These are phyloP conservation scores for Apodospora peruviana DNA, from an alignment of 495 filamentous ascomycete genomes.

Conservation along the genomic window DNA sequence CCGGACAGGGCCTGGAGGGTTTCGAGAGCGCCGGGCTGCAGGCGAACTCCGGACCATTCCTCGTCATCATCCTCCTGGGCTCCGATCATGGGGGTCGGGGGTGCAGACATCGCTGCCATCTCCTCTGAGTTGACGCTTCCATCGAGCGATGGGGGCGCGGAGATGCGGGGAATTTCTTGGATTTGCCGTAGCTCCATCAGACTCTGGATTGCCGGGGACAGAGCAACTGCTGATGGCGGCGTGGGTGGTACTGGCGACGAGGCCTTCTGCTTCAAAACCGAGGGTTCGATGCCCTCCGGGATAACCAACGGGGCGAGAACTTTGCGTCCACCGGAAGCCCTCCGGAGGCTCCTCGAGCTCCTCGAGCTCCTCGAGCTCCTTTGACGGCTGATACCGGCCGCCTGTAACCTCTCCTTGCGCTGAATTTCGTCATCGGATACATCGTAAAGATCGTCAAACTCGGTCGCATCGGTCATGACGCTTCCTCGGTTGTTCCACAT, in stretches of 20 bases:
- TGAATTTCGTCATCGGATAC: conserved; percentile 58
- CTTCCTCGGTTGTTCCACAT: conserved; percentile 51
- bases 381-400: conserved; percentile 31
- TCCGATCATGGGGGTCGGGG: conserved; percentile 70
- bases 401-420: conserved; percentile 24
- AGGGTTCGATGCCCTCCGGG: conserved; percentile 37
- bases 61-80: conserved; percentile 44
- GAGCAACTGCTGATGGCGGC: conserved; percentile 66
- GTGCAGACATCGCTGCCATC: conserved; percentile 68
- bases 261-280: conserved; percentile 24
- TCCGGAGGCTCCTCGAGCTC: conserved; percentile 18
- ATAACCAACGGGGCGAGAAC: conserved; percentile 68
- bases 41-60: conserved; percentile 60
- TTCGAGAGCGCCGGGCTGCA: conserved; percentile 71
- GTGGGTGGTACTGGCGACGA: conserved; percentile 70
- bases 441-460: conserved; percentile 85
- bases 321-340: conserved; percentile 27
- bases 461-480: conserved; percentile 50
- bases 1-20: conserved; percentile 71
- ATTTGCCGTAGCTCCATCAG: conserved; percentile 52
- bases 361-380: conserved; percentile 21
- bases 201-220: conserved; percentile 68
- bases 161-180: conserved; percentile 60
- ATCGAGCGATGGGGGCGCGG: conserved; percentile 81
- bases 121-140: conserved; percentile 84